Base-by-base conservation (phyloP, 208 protist species). In the Trypanosomatidae sp. region DNA sequence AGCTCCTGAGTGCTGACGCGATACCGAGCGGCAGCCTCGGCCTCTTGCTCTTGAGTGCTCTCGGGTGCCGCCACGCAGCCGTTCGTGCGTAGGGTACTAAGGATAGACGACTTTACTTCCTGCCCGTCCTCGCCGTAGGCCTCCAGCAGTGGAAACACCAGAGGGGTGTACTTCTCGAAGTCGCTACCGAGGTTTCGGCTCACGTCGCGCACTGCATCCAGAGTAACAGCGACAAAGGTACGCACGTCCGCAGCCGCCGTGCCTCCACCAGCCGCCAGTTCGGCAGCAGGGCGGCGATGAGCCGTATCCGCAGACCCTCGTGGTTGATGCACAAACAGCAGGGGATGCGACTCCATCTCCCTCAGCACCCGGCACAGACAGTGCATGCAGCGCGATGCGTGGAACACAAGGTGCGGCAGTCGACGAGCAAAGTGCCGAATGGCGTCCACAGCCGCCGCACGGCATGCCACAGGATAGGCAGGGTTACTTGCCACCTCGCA, bases 381-480 rank as follows among this genome's bases (percentile, higher is more conserved):
- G 80, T 95, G 89, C 33, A 95, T 79, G 79, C 84, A 92, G 36
- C 90, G 89, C 12, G 93, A 86, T 13, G 91, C 87, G 78, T 95
- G 86, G 50, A 90, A 86, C 41, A 84, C 76, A 53, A 97, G 68
- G 33, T 79, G 81, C 5, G 89, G 81, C 50, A 97, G 75, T 28
- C 82, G 82, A 47, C 77, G 77, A 39, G 90, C 88, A 74, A 97
- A 95, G 73, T 88, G 80, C 33, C 86, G 77, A 58, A 97, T 82
- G 56, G 88, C 86, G 44, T 86, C 75, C 4, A 92, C 69, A 13
- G 93, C 91, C 3, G 78, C 85, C 19, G 76, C 76, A 7, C 93
- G 82, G 79, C 82, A 93, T 13, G 71, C 71, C 62, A 83, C 41
- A 52, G 89, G 83, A 70, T 86, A 83, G 17, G 80, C 79, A 15